Conservation (phyloP, 208 protist genomes). For the Kentomonas sorsogonicus region DNA sequence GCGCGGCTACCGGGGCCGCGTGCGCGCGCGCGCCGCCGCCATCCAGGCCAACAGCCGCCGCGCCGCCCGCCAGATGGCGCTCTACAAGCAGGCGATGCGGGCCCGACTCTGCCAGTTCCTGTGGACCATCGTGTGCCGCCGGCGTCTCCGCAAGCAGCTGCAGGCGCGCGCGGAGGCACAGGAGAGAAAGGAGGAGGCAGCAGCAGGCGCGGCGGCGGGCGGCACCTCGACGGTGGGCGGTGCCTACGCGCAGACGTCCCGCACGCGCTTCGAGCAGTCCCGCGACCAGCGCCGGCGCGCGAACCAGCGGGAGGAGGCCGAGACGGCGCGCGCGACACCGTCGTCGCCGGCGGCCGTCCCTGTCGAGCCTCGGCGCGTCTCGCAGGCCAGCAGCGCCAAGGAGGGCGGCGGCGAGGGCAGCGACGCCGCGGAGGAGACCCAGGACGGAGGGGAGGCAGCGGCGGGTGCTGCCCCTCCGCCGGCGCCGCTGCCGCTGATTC, state of each 20-base stretch:
- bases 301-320: not conserved
- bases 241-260: slow-evolving; percentile 18
- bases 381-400: not conserved
- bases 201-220: not conserved
- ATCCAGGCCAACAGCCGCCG: slow-evolving; percentile 12
- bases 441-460: not conserved
- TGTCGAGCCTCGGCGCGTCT: not conserved
- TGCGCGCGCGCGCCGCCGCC: slow-evolving; percentile 1
- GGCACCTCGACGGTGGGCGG: not conserved
- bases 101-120: slow-evolving; percentile 25
- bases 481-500: slow-evolving; percentile 25
- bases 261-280: slow-evolving; percentile 57
- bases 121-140: slow-evolving; percentile 23
- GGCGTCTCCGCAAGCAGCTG: slow-evolving; percentile 18
- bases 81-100: slow-evolving; percentile 21
- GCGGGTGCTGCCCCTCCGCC: slow-evolving; percentile 13
- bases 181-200: slow-evolving; percentile 11
- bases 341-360: slow-evolving; percentile 4
- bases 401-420: not conserved
- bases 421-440: too few relatives aligned
- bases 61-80: slow-evolving; percentile 13
- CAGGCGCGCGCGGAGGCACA: slow-evolving; percentile 12
- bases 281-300: slow-evolving; percentile 41
- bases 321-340: not conserved
- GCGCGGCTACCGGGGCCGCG: slow-evolving; percentile 9